Conservation (phyloP, 176 grass and related monocot species). For the Hordeum marinum region DNA sequence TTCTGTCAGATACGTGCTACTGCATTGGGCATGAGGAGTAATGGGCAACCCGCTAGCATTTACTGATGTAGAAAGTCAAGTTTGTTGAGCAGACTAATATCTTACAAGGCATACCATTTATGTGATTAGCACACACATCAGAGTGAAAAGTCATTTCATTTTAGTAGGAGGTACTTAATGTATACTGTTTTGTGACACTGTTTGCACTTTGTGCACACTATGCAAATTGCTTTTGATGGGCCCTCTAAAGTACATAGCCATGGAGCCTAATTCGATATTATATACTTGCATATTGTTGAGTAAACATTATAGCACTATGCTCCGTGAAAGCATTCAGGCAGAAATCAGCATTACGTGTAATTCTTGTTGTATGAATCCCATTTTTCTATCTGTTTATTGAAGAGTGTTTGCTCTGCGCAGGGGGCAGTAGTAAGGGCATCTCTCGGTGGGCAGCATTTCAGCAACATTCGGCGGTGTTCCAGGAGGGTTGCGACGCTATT, state of each 20-base stretch:
- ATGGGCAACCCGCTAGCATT: background rate
- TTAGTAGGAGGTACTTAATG: background rate
- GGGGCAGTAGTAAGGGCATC: conserved; percentile 35
- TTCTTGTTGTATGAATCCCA: background rate
- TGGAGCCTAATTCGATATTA: background rate
- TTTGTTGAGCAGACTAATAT: background rate
- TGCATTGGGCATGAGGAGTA: background rate
- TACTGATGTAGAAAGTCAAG: background rate
- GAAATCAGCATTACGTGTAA: background rate
- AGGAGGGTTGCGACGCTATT: background rate
- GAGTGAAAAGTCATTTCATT: background rate
- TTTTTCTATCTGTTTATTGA: background rate
- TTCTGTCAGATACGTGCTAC: background rate
- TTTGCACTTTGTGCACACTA: background rate
- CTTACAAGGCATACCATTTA: background rate
- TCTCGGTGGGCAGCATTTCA: background rate
- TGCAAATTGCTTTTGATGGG: too few species aligned
- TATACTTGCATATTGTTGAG: background rate
- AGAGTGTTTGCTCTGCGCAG: conserved; percentile 24
- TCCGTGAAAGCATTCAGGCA: background rate
- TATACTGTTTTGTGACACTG: background rate
- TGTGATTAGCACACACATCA: background rate
- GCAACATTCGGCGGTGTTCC: background rate
- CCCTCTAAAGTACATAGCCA: background rate
- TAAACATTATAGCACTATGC: background rate